These are phyloP conservation scores for Blastobotrys mokoenaii DNA, from an alignment of 805 yeast species.

Conservation along the genomic window DNA sequence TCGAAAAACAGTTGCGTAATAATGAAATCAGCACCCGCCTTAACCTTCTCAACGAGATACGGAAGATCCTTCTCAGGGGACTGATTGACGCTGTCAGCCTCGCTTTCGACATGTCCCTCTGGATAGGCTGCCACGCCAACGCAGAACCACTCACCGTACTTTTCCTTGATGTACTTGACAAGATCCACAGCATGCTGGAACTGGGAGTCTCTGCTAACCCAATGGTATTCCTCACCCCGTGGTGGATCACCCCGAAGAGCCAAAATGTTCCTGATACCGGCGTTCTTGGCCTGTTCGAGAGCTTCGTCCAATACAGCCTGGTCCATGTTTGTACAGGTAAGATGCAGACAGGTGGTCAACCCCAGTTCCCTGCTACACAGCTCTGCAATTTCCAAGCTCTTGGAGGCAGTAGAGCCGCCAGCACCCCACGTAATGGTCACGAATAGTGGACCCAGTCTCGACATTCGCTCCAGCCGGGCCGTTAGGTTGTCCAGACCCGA, in stretches of 20 bases:
- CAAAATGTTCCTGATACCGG: slow-evolving; percentile 81
- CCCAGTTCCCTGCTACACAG: slow-evolving; percentile 67
- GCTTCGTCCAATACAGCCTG: slow-evolving; percentile 71
- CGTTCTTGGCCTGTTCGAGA: slow-evolving; percentile 53
- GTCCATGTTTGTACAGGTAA: slow-evolving; percentile 93
- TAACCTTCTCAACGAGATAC: slow-evolving; percentile 69
- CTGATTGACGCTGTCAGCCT: slow-evolving; percentile 58
- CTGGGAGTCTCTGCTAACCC: slow-evolving; percentile 41
- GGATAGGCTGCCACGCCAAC: slow-evolving; percentile 98
- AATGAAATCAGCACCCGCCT: slow-evolving; percentile 92
- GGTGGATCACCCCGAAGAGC: slow-evolving; percentile 97
- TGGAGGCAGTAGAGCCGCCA: slow-evolving; percentile 87
- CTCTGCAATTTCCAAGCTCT: slow-evolving; percentile 75
- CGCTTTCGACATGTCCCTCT: slow-evolving; percentile 93
- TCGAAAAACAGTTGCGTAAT: slow-evolving; percentile 90
- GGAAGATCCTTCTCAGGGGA: slow-evolving; percentile 65
- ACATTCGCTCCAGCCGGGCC: slow-evolving; percentile 83
- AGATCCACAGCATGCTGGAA: slow-evolving; percentile 80
- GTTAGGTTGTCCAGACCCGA: slow-evolving; percentile 75
- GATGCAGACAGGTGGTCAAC: slow-evolving; percentile 85
- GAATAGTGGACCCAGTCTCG: slow-evolving; percentile 78
- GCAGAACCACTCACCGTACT: slow-evolving; percentile 77
- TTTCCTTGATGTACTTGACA: slow-evolving; percentile 63
- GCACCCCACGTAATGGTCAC: slow-evolving; percentile 98
- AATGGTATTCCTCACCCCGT: slow-evolving; percentile 54